These are phyloP conservation scores for Yamadazyma kanchanaburiensis DNA, from an alignment of 1,139 yeast species.

Conservation along the genomic window DNA sequence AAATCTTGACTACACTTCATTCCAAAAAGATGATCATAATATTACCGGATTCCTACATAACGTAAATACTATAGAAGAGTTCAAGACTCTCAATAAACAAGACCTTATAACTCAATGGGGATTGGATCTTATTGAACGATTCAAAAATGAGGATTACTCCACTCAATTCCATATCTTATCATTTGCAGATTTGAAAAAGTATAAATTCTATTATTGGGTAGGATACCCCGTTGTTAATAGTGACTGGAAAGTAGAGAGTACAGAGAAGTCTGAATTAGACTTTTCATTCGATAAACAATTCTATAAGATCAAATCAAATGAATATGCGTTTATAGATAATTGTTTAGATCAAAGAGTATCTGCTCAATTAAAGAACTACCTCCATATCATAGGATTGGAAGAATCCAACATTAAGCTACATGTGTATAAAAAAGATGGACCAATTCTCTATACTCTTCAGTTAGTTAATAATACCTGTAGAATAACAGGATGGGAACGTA, in stretches of 20 bases:
- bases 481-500: constrained; percentile 88
- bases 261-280: not conserved
- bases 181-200: constrained; percentile 86
- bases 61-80: constrained; percentile 82
- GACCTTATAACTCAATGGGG: constrained; percentile 49
- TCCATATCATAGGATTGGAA: constrained; percentile 48
- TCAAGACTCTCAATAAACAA: constrained; percentile 64
- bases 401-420: constrained; percentile 35
- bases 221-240: constrained; percentile 66
- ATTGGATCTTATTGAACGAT: constrained; percentile 16
- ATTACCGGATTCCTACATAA: constrained; percentile 46
- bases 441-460: constrained; percentile 5
- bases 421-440: constrained; percentile 18
- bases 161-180: constrained; percentile 56
- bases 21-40: constrained; percentile 24
- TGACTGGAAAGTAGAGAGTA: constrained; percentile 28
- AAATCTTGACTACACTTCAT: constrained; percentile 38
- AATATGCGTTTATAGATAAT: constrained; percentile 61
- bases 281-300: constrained; percentile 4
- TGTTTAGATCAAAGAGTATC: constrained; percentile 53
- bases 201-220: constrained; percentile 86
- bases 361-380: constrained; percentile 61
- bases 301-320: constrained; percentile 3
- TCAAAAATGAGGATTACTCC: constrained; percentile 7
- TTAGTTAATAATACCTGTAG: constrained; percentile 21